Evolutionary conservation across 2,329 filamentous ascomycete species (phyloP).

Genomic region (Epichloe hybrida): DNA sequence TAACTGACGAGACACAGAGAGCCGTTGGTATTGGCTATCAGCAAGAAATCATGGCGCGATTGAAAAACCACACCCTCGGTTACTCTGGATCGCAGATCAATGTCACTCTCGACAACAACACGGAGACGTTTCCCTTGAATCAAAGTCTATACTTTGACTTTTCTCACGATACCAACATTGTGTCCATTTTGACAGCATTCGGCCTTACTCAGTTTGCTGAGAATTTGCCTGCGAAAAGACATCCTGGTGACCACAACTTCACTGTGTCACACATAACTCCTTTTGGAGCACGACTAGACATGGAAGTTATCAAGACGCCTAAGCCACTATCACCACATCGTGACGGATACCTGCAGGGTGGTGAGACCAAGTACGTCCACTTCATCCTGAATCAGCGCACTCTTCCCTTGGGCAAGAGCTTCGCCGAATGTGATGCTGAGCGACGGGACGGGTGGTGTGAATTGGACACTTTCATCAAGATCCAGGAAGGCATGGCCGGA

Average conservation of each 20-base stretch:
- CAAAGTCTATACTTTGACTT: slow-evolving; percentile 68
- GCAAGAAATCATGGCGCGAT: slow-evolving; percentile 56
- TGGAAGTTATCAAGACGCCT: slow-evolving; percentile 59
- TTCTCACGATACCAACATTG: slow-evolving; percentile 63
- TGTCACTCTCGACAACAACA: slow-evolving; percentile 54
- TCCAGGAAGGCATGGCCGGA: slow-evolving; percentile 45
- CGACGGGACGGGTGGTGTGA: slow-evolving; percentile 69
- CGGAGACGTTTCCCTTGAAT: slow-evolving; percentile 57
- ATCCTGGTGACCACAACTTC: slow-evolving; percentile 46
- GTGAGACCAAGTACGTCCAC: slow-evolving; percentile 55
- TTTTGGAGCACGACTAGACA: slow-evolving; percentile 59
- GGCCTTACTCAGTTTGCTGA: slow-evolving; percentile 56
- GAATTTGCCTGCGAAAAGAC: slow-evolving; percentile 39
- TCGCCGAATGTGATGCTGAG: slow-evolving; percentile 45
- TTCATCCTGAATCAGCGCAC: slow-evolving; percentile 65
- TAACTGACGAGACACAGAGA: slow-evolving; percentile 21
- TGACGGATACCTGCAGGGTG: slow-evolving; percentile 36
- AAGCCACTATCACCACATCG: slow-evolving; percentile 45
- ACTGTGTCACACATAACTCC: slow-evolving; percentile 55
- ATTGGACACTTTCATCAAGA: slow-evolving; percentile 49
- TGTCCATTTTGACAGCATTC: slow-evolving; percentile 57
- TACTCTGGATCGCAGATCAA: slow-evolving; percentile 51
- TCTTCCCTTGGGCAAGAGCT: slow-evolving; percentile 52
- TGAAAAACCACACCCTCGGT: slow-evolving; percentile 50
- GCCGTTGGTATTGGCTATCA: slow-evolving; percentile 64